Base-by-base conservation (phyloP, 257 asterid genomes). In the Lycium ferocissimum region DNA sequence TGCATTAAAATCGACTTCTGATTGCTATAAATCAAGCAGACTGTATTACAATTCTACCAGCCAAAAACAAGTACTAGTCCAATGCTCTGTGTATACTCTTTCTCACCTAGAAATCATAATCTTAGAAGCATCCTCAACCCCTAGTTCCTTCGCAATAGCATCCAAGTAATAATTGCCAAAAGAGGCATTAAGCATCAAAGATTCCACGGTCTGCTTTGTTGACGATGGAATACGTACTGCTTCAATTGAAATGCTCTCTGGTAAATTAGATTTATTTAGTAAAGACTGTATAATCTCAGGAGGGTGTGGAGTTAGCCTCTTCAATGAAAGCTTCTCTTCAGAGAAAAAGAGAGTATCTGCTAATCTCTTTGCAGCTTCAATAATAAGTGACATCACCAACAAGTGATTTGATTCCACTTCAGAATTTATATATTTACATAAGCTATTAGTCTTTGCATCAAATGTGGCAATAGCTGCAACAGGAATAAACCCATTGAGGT, bases 41-140 rank as follows among this genome's bases (percentile, higher is more conserved):
- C 54, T n/a, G 80, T 45, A 45, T 26, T 4, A 53, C 65, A 53
- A 53, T 78, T 76, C 22, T 4, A 78, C 47, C 8, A 18, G 65
- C 45, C 47, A 78, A 51, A 53, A 63, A 76, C 33, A 78, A 37
- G 26, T 51, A 75, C 26, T 26, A 26, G 14, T 0, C 11, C 82
- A 76, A 8, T 51, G 82, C 62, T 51, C 26, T 76, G 82, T 76
- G 20, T 49, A 49, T 75, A 75, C 40, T 53, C 15, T 76, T 22
- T 51, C 84, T 92, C 90, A 95, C 99, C 95, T 93, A 85, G 99
- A 93, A 85, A 96, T 87, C 82, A 93, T 85, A 89, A 95, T 87
- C 89, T 89, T 88, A 53, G 99, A 93, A 88, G 98, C 98, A 84
- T 91, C 96, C 0, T 82, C 47, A 61, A 87, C 33, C 47, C 93